A percentile compares a stretch with the other conserved stretches of the same genome.
phyloP scores from a whole-genome alignment of 257 asterid species.

The Solanum sejunctum region DNA sequence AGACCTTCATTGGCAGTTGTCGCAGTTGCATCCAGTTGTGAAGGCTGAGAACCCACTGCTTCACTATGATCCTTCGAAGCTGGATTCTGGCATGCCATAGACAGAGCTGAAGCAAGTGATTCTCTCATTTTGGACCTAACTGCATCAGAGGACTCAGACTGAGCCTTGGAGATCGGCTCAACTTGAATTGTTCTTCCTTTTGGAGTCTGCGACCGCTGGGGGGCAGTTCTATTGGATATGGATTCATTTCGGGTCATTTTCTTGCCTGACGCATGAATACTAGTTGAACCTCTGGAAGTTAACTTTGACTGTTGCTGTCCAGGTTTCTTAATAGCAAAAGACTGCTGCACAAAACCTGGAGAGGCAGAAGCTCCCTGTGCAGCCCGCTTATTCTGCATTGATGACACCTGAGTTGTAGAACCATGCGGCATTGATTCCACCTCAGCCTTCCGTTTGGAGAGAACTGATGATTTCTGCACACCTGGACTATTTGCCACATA shows the following conservation, averaged over 20 bases:
- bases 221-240: slow-evolving; percentile 34
- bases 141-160: slow-evolving; percentile 46
- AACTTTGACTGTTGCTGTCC: slow-evolving; percentile 28
- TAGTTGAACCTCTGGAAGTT: slow-evolving; percentile 20
- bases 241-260: slow-evolving; percentile 54
- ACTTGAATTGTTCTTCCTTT: slow-evolving; percentile 40
- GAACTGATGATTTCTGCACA: slow-evolving; percentile 29
- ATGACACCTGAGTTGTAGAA: slow-evolving; percentile 26
- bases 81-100: slow-evolving; percentile 34
- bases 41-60: slow-evolving; percentile 18
- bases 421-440: slow-evolving; percentile 15
- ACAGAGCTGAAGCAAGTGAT: slow-evolving; percentile 64
- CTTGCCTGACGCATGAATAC: slow-evolving; percentile 22
- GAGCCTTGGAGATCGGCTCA: slow-evolving; percentile 43
- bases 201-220: slow-evolving; percentile 51
- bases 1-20: neutral
- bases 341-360: slow-evolving; percentile 19
- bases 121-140: slow-evolving; percentile 96
- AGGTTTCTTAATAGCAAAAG: slow-evolving; percentile 20
- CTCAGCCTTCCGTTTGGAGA: slow-evolving; percentile 74
- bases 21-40: slow-evolving; percentile 11
- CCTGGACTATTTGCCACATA: slow-evolving; percentile 10
- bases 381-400: slow-evolving; percentile 41
- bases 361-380: slow-evolving; percentile 20
- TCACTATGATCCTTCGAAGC: slow-evolving; percentile 18